Conservation (phyloP, 805 yeast species). For the Suhomyces sp. region DNA sequence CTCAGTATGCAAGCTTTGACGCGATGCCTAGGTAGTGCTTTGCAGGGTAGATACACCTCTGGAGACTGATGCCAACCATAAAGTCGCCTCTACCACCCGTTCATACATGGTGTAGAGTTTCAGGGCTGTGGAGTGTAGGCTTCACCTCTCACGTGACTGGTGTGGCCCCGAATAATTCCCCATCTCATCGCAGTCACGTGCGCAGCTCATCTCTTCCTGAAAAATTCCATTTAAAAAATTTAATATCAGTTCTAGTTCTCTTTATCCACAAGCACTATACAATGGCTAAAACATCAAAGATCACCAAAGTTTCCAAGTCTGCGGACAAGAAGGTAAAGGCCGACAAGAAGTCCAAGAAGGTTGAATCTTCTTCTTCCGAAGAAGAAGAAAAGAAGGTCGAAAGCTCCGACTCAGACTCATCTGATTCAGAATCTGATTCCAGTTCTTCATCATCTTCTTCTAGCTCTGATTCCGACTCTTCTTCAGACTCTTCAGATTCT, state of each 20-base stretch:
- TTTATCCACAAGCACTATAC: conserved; percentile 8
- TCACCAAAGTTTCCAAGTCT: conserved; percentile 20
- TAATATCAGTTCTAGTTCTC: background rate
- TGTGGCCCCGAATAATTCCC: background rate
- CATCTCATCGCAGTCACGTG: background rate
- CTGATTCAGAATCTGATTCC: conserved; percentile 5
- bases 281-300: conserved; percentile 41
- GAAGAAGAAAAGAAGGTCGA: conserved; percentile 11
- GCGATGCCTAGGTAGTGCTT: too few relatives aligned
- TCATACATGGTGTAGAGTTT: too few relatives aligned
- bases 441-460: conserved; percentile 17
- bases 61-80: too few relatives aligned
- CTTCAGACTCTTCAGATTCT: conserved; percentile 18
- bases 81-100: too few relatives aligned
- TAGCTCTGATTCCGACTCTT: conserved; percentile 20
- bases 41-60: too few relatives aligned
- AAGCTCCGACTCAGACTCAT: conserved; percentile 25
- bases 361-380: conserved; percentile 5
- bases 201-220: conserved; percentile 4
- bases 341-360: conserved; percentile 21
- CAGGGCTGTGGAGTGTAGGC: too few relatives aligned
- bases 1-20: too few relatives aligned
- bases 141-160: background rate
- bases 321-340: conserved; percentile 21
- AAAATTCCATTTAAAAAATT: background rate